Conservation (phyloP, 164 flowering plant species). For the Stephania cephalantha region DNA sequence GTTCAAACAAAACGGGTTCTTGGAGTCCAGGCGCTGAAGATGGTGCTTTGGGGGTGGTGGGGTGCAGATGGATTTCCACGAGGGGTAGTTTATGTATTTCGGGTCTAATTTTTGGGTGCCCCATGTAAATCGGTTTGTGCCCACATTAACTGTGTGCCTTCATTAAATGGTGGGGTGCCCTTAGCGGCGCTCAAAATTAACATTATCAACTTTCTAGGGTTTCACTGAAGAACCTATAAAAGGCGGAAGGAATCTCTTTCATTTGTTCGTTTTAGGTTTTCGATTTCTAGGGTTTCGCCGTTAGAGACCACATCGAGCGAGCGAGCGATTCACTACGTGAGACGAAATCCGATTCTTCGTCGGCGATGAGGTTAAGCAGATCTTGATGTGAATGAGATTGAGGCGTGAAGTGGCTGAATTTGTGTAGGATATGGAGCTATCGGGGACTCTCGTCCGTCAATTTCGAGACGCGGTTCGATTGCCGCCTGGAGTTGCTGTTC, state of each 20-base stretch:
- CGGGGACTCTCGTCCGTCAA: conserved; percentile 15
- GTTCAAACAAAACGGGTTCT: too few species aligned
- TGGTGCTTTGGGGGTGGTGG: too few species aligned
- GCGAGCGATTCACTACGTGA: background rate
- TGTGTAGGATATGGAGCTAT: conserved; percentile 18
- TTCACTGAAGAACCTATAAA: background rate
- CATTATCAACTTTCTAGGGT: too few species aligned
- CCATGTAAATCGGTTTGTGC: too few species aligned
- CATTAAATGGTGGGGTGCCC: too few species aligned
- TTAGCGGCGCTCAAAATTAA: too few species aligned
- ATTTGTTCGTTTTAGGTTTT: background rate
- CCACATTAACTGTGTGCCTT: too few species aligned
- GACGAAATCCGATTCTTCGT: background rate
- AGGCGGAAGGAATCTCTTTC: background rate
- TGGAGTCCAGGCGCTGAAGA: too few species aligned
- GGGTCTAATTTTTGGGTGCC: too few species aligned
- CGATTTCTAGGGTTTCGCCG: conserved; percentile 1
- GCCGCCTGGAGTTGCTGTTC: conserved; percentile 2
- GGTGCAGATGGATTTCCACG: too few species aligned
- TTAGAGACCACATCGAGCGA: background rate
- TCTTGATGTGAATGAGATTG: background rate
- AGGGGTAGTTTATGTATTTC: too few species aligned
- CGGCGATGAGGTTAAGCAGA: background rate
- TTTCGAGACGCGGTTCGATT: conserved; percentile 9
- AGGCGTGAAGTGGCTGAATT: background rate